phyloP scores from a whole-genome alignment of 1,284 basidiomycete species.

The Fomitopsis palustris region DNA sequence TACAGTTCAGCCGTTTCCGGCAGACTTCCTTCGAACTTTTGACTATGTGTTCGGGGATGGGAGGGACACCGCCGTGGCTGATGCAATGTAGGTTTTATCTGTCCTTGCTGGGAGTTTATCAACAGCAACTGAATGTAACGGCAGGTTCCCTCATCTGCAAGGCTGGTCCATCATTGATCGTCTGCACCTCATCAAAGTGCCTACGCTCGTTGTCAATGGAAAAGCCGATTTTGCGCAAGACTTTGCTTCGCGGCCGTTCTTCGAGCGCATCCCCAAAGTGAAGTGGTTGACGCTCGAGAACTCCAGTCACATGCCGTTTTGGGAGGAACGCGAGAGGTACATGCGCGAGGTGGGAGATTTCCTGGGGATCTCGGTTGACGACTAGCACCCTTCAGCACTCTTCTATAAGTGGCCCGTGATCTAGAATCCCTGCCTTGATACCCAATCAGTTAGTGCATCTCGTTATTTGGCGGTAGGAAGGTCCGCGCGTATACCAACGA shows the following conservation, averaged over 20 bases:
- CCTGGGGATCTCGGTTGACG: constrained; percentile 7
- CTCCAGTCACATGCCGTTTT: constrained; percentile 27
- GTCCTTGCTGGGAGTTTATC: constrained; percentile 19
- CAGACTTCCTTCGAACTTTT: constrained; percentile 15
- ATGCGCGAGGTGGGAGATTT: constrained; percentile 24
- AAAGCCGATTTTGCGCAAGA: constrained; percentile 26
- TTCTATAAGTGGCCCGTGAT: neutral
- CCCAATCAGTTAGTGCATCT: no score
- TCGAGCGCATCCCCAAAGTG: constrained; percentile 21
- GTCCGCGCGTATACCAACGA: no score
- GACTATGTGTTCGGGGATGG: constrained; percentile 8
- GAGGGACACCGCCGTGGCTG: constrained; percentile 19
- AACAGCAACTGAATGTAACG: constrained; percentile 22
- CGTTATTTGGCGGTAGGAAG: no score
- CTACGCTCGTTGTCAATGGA: constrained; percentile 30
- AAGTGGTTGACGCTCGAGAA: constrained; percentile 27
- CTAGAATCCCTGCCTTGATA: no score
- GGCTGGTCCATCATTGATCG: constrained; percentile 27
- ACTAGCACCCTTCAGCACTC: neutral
- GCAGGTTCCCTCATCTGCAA: constrained; percentile 15
- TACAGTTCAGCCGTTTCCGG: constrained; percentile 21
- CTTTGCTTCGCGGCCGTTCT: constrained; percentile 22
- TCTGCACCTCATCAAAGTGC: constrained; percentile 23
- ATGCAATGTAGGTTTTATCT: constrained; percentile 14
- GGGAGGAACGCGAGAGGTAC: constrained; percentile 28